These are phyloP conservation scores for Henckelia pumila DNA, from an alignment of 257 asterid genomes.

Conservation along the genomic window DNA sequence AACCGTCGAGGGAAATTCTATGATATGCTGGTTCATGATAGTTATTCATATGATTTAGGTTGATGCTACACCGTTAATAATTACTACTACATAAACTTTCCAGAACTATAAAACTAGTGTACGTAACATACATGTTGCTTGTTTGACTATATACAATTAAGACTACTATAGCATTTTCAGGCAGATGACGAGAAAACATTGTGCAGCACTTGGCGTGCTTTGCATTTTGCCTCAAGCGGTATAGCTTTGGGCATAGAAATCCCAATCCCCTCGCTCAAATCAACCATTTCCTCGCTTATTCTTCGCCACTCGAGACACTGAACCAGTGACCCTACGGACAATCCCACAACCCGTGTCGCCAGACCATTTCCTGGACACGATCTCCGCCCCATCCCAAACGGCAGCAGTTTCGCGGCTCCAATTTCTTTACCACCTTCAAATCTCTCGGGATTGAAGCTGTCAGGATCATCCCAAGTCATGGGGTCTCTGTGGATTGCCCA, in stretches of 20 bases:
- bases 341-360: constrained; percentile 38
- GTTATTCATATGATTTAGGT: too few relatives aligned
- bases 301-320: constrained; percentile 42
- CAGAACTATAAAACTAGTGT: too few relatives aligned
- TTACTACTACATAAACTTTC: too few relatives aligned
- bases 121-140: too few relatives aligned
- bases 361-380: constrained; percentile 37
- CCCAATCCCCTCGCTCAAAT: constrained; percentile 34
- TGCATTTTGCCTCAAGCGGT: constrained; percentile 35
- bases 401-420: constrained; percentile 25
- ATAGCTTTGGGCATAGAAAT: constrained; percentile 31
- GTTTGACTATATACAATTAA: too few relatives aligned
- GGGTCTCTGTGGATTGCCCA: constrained; percentile 45
- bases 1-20: too few relatives aligned
- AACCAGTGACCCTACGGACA: constrained; percentile 31
- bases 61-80: too few relatives aligned
- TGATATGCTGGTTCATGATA: too few relatives aligned
- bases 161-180: too few relatives aligned
- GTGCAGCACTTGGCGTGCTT: constrained; percentile 18
- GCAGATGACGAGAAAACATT: constrained; percentile 8
- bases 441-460: constrained; percentile 35
- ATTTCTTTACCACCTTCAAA: constrained; percentile 22
- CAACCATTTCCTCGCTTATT: constrained; percentile 22
- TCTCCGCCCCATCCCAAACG: constrained; percentile 46
- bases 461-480: constrained; percentile 33